A percentile compares a stretch with the other conserved stretches of the same genome.
Conservation (phyloP, 257 asterid species). For the Orobanche coerulescens region DNA sequence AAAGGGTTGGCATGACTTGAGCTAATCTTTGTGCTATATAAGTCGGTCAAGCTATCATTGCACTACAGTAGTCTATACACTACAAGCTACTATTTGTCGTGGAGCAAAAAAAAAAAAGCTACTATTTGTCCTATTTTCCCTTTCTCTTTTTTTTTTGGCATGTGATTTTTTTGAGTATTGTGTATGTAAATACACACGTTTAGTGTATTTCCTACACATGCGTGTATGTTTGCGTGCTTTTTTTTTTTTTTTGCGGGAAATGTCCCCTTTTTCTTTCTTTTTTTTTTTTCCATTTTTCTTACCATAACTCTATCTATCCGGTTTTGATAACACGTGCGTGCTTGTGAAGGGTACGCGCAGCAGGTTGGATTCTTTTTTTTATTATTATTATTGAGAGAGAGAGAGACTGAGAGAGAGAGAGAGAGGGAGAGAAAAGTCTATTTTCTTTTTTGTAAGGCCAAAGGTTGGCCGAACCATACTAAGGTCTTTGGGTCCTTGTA, state of each 20-base stretch:
- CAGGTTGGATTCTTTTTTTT: slow-evolving; percentile 25
- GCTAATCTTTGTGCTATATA: slow-evolving; percentile 16
- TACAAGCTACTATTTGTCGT: no score
- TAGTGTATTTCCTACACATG: slow-evolving; percentile 36
- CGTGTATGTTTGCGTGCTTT: slow-evolving; percentile 34
- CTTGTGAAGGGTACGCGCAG: slow-evolving; percentile 45
- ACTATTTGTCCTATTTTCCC: not conserved
- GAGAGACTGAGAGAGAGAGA: not conserved
- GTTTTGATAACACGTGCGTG: slow-evolving; percentile 28
- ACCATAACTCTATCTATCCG: no score
- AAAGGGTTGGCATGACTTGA: slow-evolving; percentile 25
- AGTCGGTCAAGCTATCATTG: no score
- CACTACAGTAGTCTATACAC: no score
- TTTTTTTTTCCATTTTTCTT: not conserved
- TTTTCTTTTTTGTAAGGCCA: slow-evolving; percentile 40
- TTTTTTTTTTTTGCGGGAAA: slow-evolving; percentile 53
- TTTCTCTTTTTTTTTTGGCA: not conserved
- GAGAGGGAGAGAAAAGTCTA: slow-evolving; percentile 19
- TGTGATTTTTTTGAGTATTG: slow-evolving; percentile 39
- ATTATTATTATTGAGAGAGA: slow-evolving; percentile 17
- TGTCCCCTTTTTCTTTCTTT: slow-evolving; percentile 17
- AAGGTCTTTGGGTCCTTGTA: slow-evolving; percentile 94
- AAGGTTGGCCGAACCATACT: slow-evolving; percentile 46
- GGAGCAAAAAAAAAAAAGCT: not conserved
- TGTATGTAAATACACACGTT: slow-evolving; percentile 29